Evolutionary conservation across 345 rosid species (phyloP), one percentile per base, ranked within the genome.

Genomic region (Eucalyptus fibrosa): DNA sequence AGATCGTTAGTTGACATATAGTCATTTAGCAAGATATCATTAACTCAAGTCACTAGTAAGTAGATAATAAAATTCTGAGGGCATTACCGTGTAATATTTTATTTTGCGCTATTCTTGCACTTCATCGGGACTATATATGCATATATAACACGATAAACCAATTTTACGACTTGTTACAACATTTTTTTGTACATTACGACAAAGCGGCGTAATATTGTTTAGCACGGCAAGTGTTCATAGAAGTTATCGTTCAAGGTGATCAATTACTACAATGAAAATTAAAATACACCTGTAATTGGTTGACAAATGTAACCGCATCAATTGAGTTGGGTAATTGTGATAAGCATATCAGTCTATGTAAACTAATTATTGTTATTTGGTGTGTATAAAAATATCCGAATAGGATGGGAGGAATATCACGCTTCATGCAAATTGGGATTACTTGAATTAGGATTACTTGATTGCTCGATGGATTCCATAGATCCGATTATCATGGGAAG

Each of bases 201-300:
- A 0, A 67, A 67, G 0, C 1, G 6, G 1, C 3, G 12, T 67
- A 2, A 67, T 67, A 67, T 67, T 8, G 7, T 67, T n/a, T 1
- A 30, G 17, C 40, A n/a, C 6, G 6, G 80, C 80, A 67, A n/a
- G 5, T n/a, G 4, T 67, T 2, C 80, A 32, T 67, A 16, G 80
- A 67, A 67, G 37, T 65, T 65, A 4, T 14, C 3, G 40, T 4
- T 32, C 12, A 16, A 0, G 40, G 0, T 32, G 80, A 67, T 67
- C 80, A 67, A 15, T 67, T 67, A 7, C 34, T 1, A 13, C 21
- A 67, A 2, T 0, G 12, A 32, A 32, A 67, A 67, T 1, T 67
- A 67, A n/a, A 67, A 8, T 32, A 32, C 12, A 32, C 40, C 42
- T 32, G 1, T 67, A 16, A 67, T 67, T n/a, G 32, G 23, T 32